These are phyloP conservation scores for Hymenoscyphus scutula DNA, from an alignment of 2,329 filamentous ascomycete species.

Conservation along the genomic window DNA sequence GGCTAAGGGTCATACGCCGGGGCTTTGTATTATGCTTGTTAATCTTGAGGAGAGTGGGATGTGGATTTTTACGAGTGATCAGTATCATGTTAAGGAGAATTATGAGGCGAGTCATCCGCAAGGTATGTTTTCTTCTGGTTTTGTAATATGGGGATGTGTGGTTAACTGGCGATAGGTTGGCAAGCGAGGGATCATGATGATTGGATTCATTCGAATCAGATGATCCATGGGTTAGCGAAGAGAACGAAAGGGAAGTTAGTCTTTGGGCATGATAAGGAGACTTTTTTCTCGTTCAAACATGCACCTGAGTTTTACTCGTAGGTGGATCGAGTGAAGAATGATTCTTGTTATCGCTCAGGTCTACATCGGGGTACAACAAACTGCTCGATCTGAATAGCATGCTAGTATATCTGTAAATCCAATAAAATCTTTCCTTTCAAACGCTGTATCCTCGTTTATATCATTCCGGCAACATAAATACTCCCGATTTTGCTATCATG, in stretches of 20 bases:
- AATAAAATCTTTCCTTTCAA: background rate
- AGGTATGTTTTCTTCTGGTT: background rate
- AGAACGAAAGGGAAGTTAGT: constrained; percentile 17
- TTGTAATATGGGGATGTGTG: background rate
- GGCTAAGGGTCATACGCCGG: constrained; percentile 19
- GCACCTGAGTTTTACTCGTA: background rate
- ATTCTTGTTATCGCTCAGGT: too few species aligned
- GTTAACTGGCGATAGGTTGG: constrained; percentile 29
- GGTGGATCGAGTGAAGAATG: background rate
- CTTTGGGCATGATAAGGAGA: constrained; percentile 20
- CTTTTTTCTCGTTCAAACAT: constrained; percentile 17
- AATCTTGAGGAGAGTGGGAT: constrained; percentile 31
- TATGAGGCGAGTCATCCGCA: constrained; percentile 38
- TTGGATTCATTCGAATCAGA: constrained; percentile 38
- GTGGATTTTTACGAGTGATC: constrained; percentile 43
- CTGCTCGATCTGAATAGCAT: too few species aligned
- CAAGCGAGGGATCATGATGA: constrained; percentile 39
- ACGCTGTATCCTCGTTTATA: constrained; percentile 25
- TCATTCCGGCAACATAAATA: constrained; percentile 32
- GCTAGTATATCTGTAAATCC: background rate
- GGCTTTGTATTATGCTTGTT: constrained; percentile 16
- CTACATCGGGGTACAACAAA: too few species aligned
- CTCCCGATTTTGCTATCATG: constrained; percentile 30
- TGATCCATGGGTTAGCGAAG: constrained; percentile 36
- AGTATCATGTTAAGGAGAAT: constrained; percentile 42